Evolutionary conservation across 345 rosid genomes (phyloP).

Genomic region (Passiflora organensis): DNA sequence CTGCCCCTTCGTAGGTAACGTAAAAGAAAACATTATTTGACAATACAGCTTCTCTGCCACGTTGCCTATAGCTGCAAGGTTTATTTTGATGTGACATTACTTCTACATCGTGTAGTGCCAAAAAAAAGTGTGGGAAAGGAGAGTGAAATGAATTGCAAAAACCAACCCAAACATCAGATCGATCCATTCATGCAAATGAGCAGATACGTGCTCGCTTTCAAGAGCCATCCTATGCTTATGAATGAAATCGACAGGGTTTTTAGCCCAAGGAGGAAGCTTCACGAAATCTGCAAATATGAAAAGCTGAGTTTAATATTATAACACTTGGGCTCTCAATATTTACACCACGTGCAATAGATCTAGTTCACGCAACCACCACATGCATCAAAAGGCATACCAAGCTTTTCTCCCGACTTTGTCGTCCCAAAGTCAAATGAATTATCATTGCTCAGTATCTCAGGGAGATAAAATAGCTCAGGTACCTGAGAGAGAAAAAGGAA

Average conservation of each 20-base stretch:
- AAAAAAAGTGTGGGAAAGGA: neutral
- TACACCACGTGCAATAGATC: too few relatives aligned
- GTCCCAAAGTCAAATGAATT: conserved; percentile 86
- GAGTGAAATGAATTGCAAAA: neutral
- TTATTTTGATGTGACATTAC: conserved; percentile 12
- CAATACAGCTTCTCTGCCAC: conserved; percentile 92
- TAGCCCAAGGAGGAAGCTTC: conserved; percentile 94
- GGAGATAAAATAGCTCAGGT: conserved; percentile 97
- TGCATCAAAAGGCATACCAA: conserved; percentile 52
- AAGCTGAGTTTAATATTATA: neutral
- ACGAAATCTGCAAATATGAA: conserved; percentile 62
- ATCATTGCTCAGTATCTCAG: conserved; percentile 85
- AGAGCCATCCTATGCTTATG: conserved; percentile 92
- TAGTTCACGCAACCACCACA: too few relatives aligned
- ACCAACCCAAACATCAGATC: conserved; percentile 94
- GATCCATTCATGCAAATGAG: conserved; percentile 96
- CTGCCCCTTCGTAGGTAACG: conserved; percentile 92
- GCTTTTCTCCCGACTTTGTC: conserved; percentile 83
- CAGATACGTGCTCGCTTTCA: conserved; percentile 95
- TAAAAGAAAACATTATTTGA: conserved; percentile 97
- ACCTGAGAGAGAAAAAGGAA: conserved; percentile 45
- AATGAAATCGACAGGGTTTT: conserved; percentile 85
- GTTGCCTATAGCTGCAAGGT: conserved; percentile 77
- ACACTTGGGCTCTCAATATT: too few relatives aligned
- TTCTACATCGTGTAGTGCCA: neutral